Evolutionary conservation across 805 yeast species (phyloP).

Genomic region (Candida quercuum): DNA sequence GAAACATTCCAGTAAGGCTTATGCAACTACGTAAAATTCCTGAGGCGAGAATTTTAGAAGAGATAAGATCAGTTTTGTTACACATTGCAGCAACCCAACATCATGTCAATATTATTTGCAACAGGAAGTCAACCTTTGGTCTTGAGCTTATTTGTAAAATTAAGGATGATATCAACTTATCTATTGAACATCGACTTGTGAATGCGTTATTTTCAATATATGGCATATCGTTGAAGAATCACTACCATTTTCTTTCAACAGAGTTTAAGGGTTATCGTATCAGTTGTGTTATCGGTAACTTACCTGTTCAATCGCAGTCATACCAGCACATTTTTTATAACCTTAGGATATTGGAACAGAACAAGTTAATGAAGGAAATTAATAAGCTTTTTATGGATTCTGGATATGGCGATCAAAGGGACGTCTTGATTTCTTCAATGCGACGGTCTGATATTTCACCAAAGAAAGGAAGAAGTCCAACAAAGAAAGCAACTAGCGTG

Average conservation of each 20-base stretch:
- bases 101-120: slow-evolving; percentile 12
- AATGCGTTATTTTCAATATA: slow-evolving; percentile 23
- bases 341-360: slow-evolving; percentile 23
- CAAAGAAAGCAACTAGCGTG: slow-evolving; percentile 20
- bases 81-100: slow-evolving; percentile 25
- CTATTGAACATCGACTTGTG: slow-evolving; percentile 11
- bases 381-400: slow-evolving; percentile 23
- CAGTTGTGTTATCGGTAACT: slow-evolving; percentile 35
- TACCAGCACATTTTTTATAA: slow-evolving; percentile 45
- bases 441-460: slow-evolving; percentile 16
- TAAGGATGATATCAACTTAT: slow-evolving; percentile 1
- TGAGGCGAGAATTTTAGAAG: slow-evolving; percentile 20
- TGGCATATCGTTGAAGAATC: slow-evolving; percentile 23
- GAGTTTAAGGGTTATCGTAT: slow-evolving; percentile 22
- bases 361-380: slow-evolving; percentile 14
- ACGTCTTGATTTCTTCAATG: slow-evolving; percentile 13
- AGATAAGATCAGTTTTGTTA: slow-evolving; percentile 27
- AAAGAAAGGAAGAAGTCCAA: slow-evolving; percentile 17
- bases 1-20: slow-evolving; percentile 39
- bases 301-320: slow-evolving; percentile 28
- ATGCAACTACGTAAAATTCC: slow-evolving; percentile 19
- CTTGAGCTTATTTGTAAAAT: slow-evolving; percentile 7
- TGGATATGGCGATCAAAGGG: slow-evolving; percentile 16
- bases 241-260: slow-evolving; percentile 26
- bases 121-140: background rate